These are phyloP conservation scores for Mortierella alpina DNA, from an alignment of 192 early-diverging fungal species.

Conservation along the genomic window DNA sequence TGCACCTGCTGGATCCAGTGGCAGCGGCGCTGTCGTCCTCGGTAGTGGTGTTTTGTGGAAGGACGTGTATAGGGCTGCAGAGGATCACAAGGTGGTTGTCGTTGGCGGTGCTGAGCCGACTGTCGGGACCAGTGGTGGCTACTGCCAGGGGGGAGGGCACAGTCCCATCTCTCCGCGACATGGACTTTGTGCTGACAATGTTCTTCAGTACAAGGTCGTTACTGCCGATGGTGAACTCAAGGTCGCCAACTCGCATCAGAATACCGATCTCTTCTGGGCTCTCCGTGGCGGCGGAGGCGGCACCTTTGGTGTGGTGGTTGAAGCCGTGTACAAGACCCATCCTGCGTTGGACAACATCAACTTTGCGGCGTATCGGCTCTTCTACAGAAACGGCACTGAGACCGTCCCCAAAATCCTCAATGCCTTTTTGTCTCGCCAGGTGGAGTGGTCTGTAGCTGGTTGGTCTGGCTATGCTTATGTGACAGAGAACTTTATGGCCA, in stretches of 20 bases:
- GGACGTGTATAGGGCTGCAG: conserved; percentile 45
- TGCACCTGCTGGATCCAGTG: not conserved
- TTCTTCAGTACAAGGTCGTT: conserved; percentile 64
- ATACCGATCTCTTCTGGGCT: conserved; percentile 69
- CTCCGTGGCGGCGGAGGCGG: conserved; percentile 68
- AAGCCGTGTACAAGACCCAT: conserved; percentile 33
- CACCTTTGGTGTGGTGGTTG: conserved; percentile 45
- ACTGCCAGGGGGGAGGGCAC: conserved; percentile 59
- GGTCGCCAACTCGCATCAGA: conserved; percentile 48
- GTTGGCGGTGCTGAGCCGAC: conserved; percentile 44
- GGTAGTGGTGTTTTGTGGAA: conserved; percentile 57
- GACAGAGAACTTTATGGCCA: not conserved
- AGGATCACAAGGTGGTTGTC: conserved; percentile 44
- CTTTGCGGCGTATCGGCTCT: not conserved
- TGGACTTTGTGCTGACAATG: conserved; percentile 63
- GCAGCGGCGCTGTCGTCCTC: conserved; percentile 36
- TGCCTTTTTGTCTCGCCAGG: conserved; percentile 14
- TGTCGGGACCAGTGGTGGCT: conserved; percentile 59
- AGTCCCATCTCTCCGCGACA: conserved; percentile 57
- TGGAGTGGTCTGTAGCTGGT: conserved; percentile 21
- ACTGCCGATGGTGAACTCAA: conserved; percentile 57
- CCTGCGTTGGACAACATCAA: conserved; percentile 17
- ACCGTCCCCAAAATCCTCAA: not conserved
- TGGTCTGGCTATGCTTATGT: conserved; percentile 29
- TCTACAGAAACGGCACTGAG: conserved; percentile 2